phyloP scores from a whole-genome alignment of 495 filamentous ascomycete species.

The Tetracladium setigerum region DNA sequence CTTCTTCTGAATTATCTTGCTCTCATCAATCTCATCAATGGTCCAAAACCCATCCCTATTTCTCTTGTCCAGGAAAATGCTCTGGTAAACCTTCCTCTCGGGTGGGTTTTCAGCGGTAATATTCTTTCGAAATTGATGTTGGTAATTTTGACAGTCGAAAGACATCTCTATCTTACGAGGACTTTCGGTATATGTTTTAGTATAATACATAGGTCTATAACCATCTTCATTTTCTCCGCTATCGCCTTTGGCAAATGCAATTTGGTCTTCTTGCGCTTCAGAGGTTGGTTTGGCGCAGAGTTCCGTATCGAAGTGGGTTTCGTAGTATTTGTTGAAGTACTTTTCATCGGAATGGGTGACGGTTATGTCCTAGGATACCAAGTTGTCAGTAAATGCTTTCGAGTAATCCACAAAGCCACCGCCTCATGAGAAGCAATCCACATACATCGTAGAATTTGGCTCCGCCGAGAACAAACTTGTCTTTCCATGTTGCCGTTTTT shows the following conservation, averaged over 20 bases:
- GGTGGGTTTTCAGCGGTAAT: constrained; percentile 5
- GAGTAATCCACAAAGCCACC: no score
- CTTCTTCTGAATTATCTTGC: constrained; percentile 62
- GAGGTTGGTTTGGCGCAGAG: constrained; percentile 42
- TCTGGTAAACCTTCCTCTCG: constrained; percentile 76
- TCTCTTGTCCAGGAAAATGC: constrained; percentile 69
- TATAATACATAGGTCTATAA: constrained; percentile 79
- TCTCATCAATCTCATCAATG: constrained; percentile 57
- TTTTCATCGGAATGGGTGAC: constrained; percentile 70
- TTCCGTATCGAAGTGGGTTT: constrained; percentile 52
- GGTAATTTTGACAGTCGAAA: constrained; percentile 82
- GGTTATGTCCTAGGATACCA: constrained; percentile 52
- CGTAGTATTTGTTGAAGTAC: constrained; percentile 73
- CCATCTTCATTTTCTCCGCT: constrained; percentile 24
- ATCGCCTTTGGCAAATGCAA: constrained; percentile 43
- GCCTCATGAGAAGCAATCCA: no score
- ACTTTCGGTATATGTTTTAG: constrained; percentile 57
- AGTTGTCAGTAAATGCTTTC: no score
- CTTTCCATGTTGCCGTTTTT: constrained; percentile 52
- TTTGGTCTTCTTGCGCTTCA: constrained; percentile 38
- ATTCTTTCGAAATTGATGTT: constrained; percentile 63
- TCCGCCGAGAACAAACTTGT: constrained; percentile 60
- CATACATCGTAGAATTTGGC: constrained; percentile 61
- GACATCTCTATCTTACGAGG: constrained; percentile 74
- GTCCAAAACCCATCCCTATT: constrained; percentile 58